Evolutionary conservation across 2,329 filamentous ascomycete species (phyloP).

Genomic region (Sphaerulina musiva): DNA sequence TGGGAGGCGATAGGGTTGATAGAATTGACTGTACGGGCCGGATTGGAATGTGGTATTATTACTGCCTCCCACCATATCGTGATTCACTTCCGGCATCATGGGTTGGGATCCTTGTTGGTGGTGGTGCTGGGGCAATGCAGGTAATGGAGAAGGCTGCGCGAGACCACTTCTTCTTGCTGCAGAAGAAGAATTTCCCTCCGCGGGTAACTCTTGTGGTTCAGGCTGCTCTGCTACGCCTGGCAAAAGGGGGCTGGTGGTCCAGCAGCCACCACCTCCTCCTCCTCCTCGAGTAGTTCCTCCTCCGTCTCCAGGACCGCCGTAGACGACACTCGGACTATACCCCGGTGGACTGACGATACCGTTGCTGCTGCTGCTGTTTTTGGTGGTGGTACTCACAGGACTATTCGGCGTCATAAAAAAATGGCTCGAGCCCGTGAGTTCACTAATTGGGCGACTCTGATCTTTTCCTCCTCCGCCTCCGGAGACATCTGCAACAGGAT

Average conservation of each 20-base stretch:
- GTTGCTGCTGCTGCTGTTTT: neutral
- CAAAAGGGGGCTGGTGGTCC: neutral
- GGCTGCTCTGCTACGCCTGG: slow-evolving; percentile 5
- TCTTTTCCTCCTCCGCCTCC: neutral
- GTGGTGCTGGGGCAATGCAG: neutral
- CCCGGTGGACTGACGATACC: neutral
- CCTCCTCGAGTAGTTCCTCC: neutral
- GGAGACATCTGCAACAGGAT: slow-evolving; percentile 6
- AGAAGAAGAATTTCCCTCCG: slow-evolving; percentile 8
- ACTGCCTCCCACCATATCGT: neutral
- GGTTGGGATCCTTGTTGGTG: neutral
- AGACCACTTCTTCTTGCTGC: neutral
- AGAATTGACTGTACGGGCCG: neutral
- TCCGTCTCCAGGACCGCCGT: neutral
- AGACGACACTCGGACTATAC: neutral
- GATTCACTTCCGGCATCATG: no score
- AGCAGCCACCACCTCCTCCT: neutral
- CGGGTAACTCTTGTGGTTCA: slow-evolving; percentile 10
- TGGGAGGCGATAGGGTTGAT: neutral
- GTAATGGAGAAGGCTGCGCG: neutral
- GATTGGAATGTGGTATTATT: neutral
- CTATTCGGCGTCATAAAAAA: slow-evolving; percentile 1
- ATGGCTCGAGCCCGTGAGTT: slow-evolving; percentile 10
- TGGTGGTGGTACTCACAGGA: neutral
- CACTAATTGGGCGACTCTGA: slow-evolving; percentile 10